Base-by-base conservation (phyloP, 177 flowering plant species). In the Vitis hybrid region DNA sequence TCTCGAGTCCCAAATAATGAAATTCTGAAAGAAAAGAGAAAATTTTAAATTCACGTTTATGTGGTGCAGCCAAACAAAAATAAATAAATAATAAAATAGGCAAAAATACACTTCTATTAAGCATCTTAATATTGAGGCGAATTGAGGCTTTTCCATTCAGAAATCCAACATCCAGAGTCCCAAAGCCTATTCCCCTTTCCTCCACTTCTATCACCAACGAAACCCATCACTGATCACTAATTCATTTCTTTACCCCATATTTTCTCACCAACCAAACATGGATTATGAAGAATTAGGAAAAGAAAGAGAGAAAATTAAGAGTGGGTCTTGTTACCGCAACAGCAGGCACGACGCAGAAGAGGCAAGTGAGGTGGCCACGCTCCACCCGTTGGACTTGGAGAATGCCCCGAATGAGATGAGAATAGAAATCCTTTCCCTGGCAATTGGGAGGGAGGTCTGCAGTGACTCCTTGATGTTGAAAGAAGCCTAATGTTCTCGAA, bases 291-390 rank as follows among this genome's bases (percentile, higher is more conserved):
- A 40, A 5, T 40, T 40, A 40, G 9, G 7, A 40, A 40, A 40
- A 40, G 48, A 40, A 26, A 26, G 45, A 0, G 45, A 40, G 45
- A 40, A 7, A 40, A 40, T 40, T 40, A 40, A 7, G 48, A 40
- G 7, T 40, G 9, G 48, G 48, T 5, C 48, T 40, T 40, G 48
- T 40, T 40, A 40, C 48, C 48, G 9, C 48, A 40, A 40, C 48
- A 40, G 48, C 48, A 40, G 48, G 48, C 48, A 4, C 48, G 76
- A 78, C 77, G 5, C 76, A 30, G 66, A 84, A 70, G 19, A 52
- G 9, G 74, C 79, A 79, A 15, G 75, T 75, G 63, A 82, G 52
- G 49, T 70, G 73, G 56, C 84, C 84, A 30, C 64, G 79, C 12
- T 78, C 76, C 64, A 84, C 59, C 19, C 65, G 75, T 1, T 69